Evolutionary conservation across 2,329 filamentous ascomycete species (phyloP).

Genomic region (Botrytis elliptica): DNA sequence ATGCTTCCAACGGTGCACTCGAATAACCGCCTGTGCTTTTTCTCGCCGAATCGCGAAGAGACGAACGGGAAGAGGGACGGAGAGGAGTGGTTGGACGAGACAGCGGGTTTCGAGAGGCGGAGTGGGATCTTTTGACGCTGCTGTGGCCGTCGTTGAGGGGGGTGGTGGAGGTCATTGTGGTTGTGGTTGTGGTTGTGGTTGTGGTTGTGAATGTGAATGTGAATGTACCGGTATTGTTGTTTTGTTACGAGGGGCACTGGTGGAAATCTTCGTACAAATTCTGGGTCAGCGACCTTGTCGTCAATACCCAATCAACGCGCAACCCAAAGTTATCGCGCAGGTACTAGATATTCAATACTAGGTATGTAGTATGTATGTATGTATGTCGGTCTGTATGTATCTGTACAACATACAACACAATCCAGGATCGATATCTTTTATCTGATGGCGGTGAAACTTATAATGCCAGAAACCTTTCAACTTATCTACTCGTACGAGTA

Average conservation of each 20-base stretch:
- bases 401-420: too few relatives aligned
- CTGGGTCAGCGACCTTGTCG: background rate
- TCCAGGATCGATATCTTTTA: background rate
- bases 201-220: background rate
- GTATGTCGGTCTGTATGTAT: too few relatives aligned
- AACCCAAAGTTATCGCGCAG: background rate
- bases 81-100: slow-evolving; percentile 82
- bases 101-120: slow-evolving; percentile 32
- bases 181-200: background rate
- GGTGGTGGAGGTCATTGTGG: slow-evolving; percentile 32
- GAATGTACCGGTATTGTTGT: too few relatives aligned
- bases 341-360: background rate
- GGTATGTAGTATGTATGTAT: background rate
- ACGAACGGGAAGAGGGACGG: slow-evolving; percentile 84
- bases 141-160: slow-evolving; percentile 34
- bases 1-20: slow-evolving; percentile 70
- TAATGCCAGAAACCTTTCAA: background rate
- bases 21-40: slow-evolving; percentile 52
- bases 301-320: background rate
- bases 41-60: slow-evolving; percentile 70
- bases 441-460: background rate
- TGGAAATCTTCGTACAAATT: too few relatives aligned
- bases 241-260: too few relatives aligned
- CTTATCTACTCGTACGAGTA: too few relatives aligned
- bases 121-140: slow-evolving; percentile 35